Conservation (phyloP, 2,329 filamentous ascomycete species). For the Cladophialophora carrionii region DNA sequence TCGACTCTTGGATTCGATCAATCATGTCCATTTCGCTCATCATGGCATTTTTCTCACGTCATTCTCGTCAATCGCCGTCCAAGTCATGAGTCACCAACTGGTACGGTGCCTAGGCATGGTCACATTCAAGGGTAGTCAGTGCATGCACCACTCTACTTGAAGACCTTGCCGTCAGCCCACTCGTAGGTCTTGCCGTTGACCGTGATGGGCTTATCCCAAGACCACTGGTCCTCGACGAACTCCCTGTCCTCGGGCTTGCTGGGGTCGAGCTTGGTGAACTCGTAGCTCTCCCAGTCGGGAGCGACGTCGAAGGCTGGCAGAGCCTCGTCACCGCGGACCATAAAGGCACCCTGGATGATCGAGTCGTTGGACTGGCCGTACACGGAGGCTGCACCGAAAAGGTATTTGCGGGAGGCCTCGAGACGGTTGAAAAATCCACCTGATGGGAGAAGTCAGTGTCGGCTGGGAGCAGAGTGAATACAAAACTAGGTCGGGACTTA, state of each 20-base stretch:
- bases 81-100: not conserved
- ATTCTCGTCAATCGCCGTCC: not conserved
- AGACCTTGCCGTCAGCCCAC: slow-evolving; percentile 93
- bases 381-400: slow-evolving; percentile 89
- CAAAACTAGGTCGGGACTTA: slow-evolving; percentile 42
- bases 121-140: not conserved
- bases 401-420: slow-evolving; percentile 95
- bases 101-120: not conserved
- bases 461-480: slow-evolving; percentile 27
- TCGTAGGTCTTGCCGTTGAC: slow-evolving; percentile 85
- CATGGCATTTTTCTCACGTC: not conserved
- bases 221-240: slow-evolving; percentile 85
- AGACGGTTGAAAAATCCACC: slow-evolving; percentile 96
- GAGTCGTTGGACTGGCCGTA: slow-evolving; percentile 88
- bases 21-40: not conserved
- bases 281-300: slow-evolving; percentile 95
- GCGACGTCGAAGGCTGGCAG: slow-evolving; percentile 91
- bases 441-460: slow-evolving; percentile 36
- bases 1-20: not conserved
- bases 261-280: slow-evolving; percentile 94
- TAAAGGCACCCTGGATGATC: slow-evolving; percentile 87
- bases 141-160: slow-evolving; percentile 72
- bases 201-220: slow-evolving; percentile 82
- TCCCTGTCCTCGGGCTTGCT: slow-evolving; percentile 80
- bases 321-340: slow-evolving; percentile 89